Percentiles rank a stretch among this genome's conserved stretches.
These are phyloP conservation scores for Puya raimondii DNA, from an alignment of 176 grass and related monocot genomes.

Conservation along the genomic window DNA sequence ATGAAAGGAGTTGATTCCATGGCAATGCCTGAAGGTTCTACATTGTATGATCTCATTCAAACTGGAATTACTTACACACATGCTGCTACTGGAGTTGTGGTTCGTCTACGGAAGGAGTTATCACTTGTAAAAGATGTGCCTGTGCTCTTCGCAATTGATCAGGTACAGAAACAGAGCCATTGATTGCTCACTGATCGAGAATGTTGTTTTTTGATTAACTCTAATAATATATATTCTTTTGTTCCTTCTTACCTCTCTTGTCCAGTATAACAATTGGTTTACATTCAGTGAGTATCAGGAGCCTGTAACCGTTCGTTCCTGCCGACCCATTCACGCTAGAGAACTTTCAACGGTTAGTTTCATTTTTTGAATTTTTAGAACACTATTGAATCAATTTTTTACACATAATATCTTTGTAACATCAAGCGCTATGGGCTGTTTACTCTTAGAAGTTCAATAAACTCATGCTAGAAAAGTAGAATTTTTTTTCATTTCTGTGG, in stretches of 20 bases:
- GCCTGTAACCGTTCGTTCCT: constrained; percentile 59
- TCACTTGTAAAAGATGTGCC: constrained; percentile 85
- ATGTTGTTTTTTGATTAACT: background rate
- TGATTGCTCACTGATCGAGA: background rate
- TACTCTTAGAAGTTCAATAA: background rate
- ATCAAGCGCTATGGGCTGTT: background rate
- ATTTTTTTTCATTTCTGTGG: background rate
- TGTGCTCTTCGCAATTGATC: constrained; percentile 86
- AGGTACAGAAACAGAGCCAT: constrained; percentile 32
- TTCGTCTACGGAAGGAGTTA: constrained; percentile 73
- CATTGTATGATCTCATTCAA: constrained; percentile 95
- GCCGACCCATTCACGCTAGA: constrained; percentile 73
- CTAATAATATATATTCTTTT: background rate
- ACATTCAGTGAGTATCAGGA: constrained; percentile 95
- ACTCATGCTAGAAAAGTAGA: background rate
- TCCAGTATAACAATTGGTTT: constrained; percentile 98
- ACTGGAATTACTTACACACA: constrained; percentile 78
- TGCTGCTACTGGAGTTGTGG: constrained; percentile 66
- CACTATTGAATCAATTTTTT: constrained; percentile 7
- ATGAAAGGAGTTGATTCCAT: constrained; percentile 78
- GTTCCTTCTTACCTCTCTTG: constrained; percentile 15
- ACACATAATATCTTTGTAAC: background rate
- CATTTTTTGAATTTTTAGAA: constrained; percentile 2
- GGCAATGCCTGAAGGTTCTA: constrained; percentile 92
- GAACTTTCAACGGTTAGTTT: constrained; percentile 74